Base-by-base conservation (phyloP, 2,329 filamentous ascomycete species). In the Chaetothyriales sp. region DNA sequence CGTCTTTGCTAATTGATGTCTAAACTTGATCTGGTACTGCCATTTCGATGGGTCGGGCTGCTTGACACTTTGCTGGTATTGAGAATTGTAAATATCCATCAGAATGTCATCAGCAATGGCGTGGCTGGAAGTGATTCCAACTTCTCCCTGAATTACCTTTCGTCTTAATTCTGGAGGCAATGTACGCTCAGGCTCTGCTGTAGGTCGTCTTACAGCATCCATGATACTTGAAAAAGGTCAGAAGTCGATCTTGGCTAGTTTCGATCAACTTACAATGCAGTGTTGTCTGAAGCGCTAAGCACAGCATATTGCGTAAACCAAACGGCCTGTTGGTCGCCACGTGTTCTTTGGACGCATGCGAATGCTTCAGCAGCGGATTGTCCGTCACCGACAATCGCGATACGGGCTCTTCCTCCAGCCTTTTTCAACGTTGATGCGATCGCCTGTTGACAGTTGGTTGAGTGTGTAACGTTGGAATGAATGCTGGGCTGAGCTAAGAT, bases 361-460 rank as follows among this genome's bases (percentile, higher is more conserved):
- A 58, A 58, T 5, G 52, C 45, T 40, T 60, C 58, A 4, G 54
- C 58, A 15, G 58, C 58, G 9, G 43, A 47, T 46, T 57, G 52
- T 18, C 54, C 55, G 19, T 60, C 51, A 18, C 58, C 58, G 25
- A 60, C 37, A 20, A 60, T 50, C 13, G 56, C 58, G 28, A 60
- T 51, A 4, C 46, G 49, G 33, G 25, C 28, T 20, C 18, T 47
- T 29, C 44, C 43, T 19, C 20, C 18, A 18, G 43, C 49, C 25
- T 49, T 43, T 22, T 46, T 46, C 19, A 58, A 29, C 0, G 43
- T 10, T 44, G 49, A n/a, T 18, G 49, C 18, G 43, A 56, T 47
- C n/a, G 44, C 50, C 44, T 50, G 37, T 18, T 43, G 22, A 43
- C 43, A 53, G 3, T 54, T 51, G 20, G 58, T 53, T 1, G 58